A percentile compares a stretch with the other conserved stretches of the same genome.
phyloP scores from a whole-genome alignment of 2,329 filamentous ascomycete genomes.

The Tolypocladium pustulatum region DNA sequence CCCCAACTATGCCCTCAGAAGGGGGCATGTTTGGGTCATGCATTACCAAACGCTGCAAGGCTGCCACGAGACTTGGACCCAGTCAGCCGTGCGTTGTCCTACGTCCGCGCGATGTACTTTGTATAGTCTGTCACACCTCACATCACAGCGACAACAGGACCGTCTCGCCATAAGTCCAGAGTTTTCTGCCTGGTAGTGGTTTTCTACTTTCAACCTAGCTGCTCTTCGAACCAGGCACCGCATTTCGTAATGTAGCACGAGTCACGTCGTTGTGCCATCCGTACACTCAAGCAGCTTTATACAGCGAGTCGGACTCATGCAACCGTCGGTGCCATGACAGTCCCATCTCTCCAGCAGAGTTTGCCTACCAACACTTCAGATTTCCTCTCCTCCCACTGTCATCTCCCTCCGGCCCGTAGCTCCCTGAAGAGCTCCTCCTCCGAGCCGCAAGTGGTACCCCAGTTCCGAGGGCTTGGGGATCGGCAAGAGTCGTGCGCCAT shows the following conservation, averaged over 20 bases:
- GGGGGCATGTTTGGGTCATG: too few species aligned
- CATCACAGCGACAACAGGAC: background rate
- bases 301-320: background rate
- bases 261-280: too few species aligned
- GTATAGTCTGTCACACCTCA: background rate
- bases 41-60: background rate
- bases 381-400: background rate
- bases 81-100: background rate
- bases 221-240: too few species aligned
- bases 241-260: too few species aligned
- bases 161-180: too few species aligned
- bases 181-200: too few species aligned
- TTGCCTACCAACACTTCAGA: background rate
- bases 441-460: background rate
- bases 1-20: background rate
- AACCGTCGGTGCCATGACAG: background rate
- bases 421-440: background rate
- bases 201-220: too few species aligned
- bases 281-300: too few species aligned
- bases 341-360: background rate
- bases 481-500: background rate
- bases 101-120: too few species aligned
- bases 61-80: background rate
- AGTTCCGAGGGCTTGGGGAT: background rate
- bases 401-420: background rate